phyloP scores from a whole-genome alignment of 1,284 basidiomycete genomes.

The Ganoderma boninense region DNA sequence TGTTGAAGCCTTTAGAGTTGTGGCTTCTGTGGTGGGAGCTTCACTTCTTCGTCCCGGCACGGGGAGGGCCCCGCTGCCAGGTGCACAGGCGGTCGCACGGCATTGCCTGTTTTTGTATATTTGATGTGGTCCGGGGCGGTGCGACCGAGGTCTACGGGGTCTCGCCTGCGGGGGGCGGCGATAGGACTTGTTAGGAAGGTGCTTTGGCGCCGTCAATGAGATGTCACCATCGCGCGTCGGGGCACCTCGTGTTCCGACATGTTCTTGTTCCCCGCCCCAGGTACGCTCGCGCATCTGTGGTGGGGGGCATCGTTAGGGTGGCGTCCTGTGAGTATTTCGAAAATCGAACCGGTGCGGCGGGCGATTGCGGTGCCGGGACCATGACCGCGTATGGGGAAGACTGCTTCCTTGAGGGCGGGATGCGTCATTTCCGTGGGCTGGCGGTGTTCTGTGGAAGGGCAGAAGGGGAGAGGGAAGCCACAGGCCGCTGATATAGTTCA shows the following conservation, averaged over 20 bases:
- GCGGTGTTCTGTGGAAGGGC: background rate
- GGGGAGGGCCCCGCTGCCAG: background rate
- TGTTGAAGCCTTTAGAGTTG: background rate
- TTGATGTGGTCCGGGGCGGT: slow-evolving; percentile 5
- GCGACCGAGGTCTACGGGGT: background rate
- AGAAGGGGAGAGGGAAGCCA: background rate
- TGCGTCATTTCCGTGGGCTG: background rate
- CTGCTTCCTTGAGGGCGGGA: background rate
- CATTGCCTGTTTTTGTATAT: background rate
- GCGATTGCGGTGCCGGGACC: background rate
- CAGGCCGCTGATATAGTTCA: background rate
- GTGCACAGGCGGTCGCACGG: background rate
- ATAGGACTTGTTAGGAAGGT: slow-evolving; percentile 1
- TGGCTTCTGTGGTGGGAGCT: background rate
- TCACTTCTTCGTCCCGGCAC: background rate
- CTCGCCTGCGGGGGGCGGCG: background rate
- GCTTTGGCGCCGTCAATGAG: slow-evolving; percentile 1
- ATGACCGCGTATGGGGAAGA: background rate
- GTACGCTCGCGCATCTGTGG: background rate
- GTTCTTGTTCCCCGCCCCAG: background rate
- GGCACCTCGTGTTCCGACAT: slow-evolving; percentile 19
- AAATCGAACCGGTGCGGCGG: background rate
- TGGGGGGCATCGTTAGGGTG: background rate
- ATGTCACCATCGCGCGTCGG: slow-evolving; percentile 15
- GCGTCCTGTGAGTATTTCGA: background rate